These are phyloP conservation scores for Cryptococcus sp. DNA, from an alignment of 1,284 basidiomycete genomes.

Conservation along the genomic window DNA sequence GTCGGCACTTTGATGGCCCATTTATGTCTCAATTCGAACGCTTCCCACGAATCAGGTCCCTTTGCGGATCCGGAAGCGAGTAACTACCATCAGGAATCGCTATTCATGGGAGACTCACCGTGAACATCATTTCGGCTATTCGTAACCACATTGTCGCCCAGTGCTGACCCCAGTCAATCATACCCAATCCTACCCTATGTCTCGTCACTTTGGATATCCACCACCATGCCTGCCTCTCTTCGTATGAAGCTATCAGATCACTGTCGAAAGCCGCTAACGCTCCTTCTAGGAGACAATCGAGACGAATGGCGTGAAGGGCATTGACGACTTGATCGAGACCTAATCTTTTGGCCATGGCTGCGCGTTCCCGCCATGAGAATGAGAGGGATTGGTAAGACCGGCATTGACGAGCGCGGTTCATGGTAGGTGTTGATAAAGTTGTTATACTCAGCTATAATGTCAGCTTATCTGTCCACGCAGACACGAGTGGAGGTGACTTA, in stretches of 20 bases:
- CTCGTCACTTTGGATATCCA: conserved; percentile 22
- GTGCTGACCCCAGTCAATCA: conserved; percentile 13
- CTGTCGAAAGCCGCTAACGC: conserved; percentile 21
- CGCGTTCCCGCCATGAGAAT: conserved; percentile 28
- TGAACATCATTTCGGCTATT: conserved; percentile 5
- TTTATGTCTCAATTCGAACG: conserved; percentile 24
- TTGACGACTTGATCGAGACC: conserved; percentile 1
- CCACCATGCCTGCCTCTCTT: conserved; percentile 35
- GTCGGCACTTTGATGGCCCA: conserved; percentile 14
- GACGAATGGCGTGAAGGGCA: conserved; percentile 19
- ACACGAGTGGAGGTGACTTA: conserved; percentile 10
- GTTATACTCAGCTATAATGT: conserved; percentile 2
- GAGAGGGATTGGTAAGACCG: conserved; percentile 22
- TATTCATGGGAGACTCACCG: no score
- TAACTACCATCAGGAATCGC: conserved; percentile 7
- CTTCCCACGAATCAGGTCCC: conserved; percentile 2
- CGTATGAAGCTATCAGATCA: conserved; percentile 17
- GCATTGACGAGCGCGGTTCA: conserved; percentile 29
- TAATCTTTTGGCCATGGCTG: conserved; percentile 15
- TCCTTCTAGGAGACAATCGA: conserved; percentile 37
- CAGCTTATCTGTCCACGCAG: background rate
- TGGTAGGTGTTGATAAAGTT: conserved; percentile 4
- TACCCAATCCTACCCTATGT: background rate
- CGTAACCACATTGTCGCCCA: conserved; percentile 23
- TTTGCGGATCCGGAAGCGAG: conserved; percentile 7